Evolutionary conservation across 805 yeast genomes (phyloP), one percentile per base, ranked within the genome.

Genomic region (Candida ascalaphidarum): DNA sequence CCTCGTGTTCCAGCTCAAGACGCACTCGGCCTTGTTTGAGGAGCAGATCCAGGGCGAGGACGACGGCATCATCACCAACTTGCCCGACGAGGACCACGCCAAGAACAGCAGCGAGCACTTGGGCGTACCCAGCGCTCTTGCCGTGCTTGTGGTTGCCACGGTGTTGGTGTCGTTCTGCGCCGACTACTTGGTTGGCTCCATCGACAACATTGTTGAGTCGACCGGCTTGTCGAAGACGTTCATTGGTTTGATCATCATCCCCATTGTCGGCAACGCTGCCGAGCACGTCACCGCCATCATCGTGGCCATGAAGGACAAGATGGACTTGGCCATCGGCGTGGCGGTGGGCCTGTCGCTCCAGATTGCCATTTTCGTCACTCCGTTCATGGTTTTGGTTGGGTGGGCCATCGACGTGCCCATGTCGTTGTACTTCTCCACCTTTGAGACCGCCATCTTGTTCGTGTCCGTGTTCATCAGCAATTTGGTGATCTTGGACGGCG

Each of bases 221-320:
- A 75, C 94, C 3, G 95, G 95, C 3, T 65, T 92, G 30, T 82
- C 95, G 24, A 88, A 89, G 69, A 86, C 97, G 0, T 92, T 92
- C 46, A 85, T 92, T 46, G 97, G 97, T 52, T 66, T 92, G 41
- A 80, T 92, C 42, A 75, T 92, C 25, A 80, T 92, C 37, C 98
- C 98, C 22, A 89, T 92, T 37, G 97, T 92, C 16, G 98, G 97
- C 32, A 92, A 92, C 47, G 98, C 98, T 3, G 97, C 97, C 9
- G 98, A 92, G 56, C 98, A 92, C 55, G 97, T 85, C 29, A 92
- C 98, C 12, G 95, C 97, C 3, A 81, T 92, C 21, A 71, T 85
- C 36, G 97, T 92, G 27, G 97, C 98, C 14, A 74, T 77, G 70
- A 86, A 86, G 59, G 84, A 92, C 57, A 92, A 92, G 60, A 92